Evolutionary conservation across 257 asterid genomes (phyloP), one percentile per base, ranked within the genome.

Genomic region (Rhazya stricta): DNA sequence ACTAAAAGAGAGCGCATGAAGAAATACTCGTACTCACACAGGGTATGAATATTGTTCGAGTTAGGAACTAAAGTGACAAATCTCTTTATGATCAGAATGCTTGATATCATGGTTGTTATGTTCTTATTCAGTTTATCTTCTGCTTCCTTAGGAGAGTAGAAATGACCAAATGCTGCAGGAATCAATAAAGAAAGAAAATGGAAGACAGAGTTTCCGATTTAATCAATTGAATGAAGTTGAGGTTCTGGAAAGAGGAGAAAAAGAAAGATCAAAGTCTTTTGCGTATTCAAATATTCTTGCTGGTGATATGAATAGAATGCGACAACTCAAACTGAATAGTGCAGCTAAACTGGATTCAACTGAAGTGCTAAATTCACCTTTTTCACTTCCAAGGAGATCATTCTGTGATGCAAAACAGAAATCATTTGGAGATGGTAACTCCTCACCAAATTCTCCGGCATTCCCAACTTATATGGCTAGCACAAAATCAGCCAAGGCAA

Each of bases 401-500:
- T 89, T 89, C 48, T 81, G 89, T 63, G 89, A 84, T 18, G 72
- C 77, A 5, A 92, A 89, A 80, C 90, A 86, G 75, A 84, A 73
- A 75, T 85, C 90, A 46, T 86, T 79, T 16, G 79, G 88, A 9
- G 96, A 89, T 30, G 91, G 86, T 50, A 78, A 82, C 68, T 88
- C 92, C 12, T 69, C 87, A 67, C 91, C 86, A 9, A 83, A 83
- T 81, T 93, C 95, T 71, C 96, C 96, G 0, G 77, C 69, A 68
- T 86, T 85, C 48, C 94, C 94, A 67, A 73, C 92, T n/a, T 91
- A 91, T 83, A 91, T 93, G 97, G 91, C 92, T 39, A 77, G 93
- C 58, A 91, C 98, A 29, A 87, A 89, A 84, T 93, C 98, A 50
- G 93, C 98, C 4, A 91, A 82, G 86, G 98, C 98, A 56, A 91